Evolutionary conservation across 495 filamentous ascomycete species (phyloP).

Genomic region (Aspergillus incahuasiensis): DNA sequence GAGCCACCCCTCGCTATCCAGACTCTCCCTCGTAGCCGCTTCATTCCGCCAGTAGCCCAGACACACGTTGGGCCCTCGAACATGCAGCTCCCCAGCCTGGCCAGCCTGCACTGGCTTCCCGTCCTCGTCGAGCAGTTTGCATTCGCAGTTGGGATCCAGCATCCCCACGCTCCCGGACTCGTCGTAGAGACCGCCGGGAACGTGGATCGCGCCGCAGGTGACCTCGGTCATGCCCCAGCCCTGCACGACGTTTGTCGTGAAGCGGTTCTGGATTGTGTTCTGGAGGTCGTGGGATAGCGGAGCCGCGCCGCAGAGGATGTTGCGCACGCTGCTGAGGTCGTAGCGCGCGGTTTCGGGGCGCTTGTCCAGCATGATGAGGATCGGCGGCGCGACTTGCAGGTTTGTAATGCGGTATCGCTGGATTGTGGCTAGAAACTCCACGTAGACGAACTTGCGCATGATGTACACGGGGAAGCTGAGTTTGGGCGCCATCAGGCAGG

Average conservation of each 20-base stretch:
- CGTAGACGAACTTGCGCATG: slow-evolving; percentile 44
- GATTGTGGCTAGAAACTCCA: slow-evolving; percentile 36
- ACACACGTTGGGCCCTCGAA: slow-evolving; percentile 36
- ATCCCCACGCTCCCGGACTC: slow-evolving; percentile 20
- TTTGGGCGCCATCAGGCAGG: slow-evolving; percentile 21
- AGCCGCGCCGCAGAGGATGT: slow-evolving; percentile 5
- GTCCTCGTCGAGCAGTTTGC: slow-evolving; percentile 24
- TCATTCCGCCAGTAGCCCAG: slow-evolving; percentile 40
- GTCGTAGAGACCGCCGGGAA: slow-evolving; percentile 5
- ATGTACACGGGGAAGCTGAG: slow-evolving; percentile 34
- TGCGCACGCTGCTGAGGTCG: slow-evolving; percentile 38
- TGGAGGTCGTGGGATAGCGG: slow-evolving; percentile 33
- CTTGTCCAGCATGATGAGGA: slow-evolving; percentile 46
- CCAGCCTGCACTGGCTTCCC: slow-evolving; percentile 15
- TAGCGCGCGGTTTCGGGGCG: slow-evolving; percentile 35
- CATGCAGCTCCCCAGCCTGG: slow-evolving; percentile 32
- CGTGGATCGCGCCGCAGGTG: slow-evolving; percentile 20
- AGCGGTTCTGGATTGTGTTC: slow-evolving; percentile 37
- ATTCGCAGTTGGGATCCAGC: slow-evolving; percentile 20
- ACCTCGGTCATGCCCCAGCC: slow-evolving; percentile 50
- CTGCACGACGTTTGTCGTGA: slow-evolving; percentile 41
- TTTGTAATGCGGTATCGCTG: slow-evolving; percentile 41
- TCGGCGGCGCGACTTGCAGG: slow-evolving; percentile 43
- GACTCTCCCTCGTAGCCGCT: slow-evolving; percentile 33
- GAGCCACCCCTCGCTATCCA: slow-evolving; percentile 40